Evolutionary conservation across 306 rosid species (phyloP), one percentile per base, ranked within the genome.

Genomic region (Dicorynia guianensis): DNA sequence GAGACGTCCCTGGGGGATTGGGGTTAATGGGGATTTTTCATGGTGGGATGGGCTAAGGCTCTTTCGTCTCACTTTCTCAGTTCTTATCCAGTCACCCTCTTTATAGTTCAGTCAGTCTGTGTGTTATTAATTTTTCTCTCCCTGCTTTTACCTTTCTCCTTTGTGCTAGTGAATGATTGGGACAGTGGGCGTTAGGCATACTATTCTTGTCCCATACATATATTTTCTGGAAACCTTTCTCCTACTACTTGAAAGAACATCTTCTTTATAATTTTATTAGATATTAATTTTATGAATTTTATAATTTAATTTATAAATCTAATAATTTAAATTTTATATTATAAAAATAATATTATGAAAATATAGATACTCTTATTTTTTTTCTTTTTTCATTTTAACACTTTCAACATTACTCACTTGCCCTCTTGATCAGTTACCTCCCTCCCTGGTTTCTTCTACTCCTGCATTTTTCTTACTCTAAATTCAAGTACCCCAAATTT

Each of bases 181-280:
- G 57, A 47, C 40, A 11, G 43, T 13, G 33, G 43, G 49, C 18
- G 46, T 66, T 13, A 25, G 43, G 49, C 18, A 66, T 66, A 66
- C 79, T 43, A 53, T 64, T 36, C 34, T 75, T 75, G 56, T 75
- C 72, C 56, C 13, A 53, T 52, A 8, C 33, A 25, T 25, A 1
- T 25, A 2, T 14, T 39, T 38, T 72, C n/a, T n/a, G n/a, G n/a
- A n/a, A n/a, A n/a, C n/a, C n/a, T n/a, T n/a, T n/a, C n/a, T n/a
- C n/a, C n/a, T n/a, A n/a, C n/a, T n/a, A n/a, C n/a, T n/a, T n/a
- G n/a, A n/a, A n/a, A n/a, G n/a, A n/a, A n/a, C n/a, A n/a, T n/a
- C n/a, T n/a, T n/a, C n/a, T n/a, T n/a, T n/a, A n/a, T n/a, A n/a
- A n/a, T n/a, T n/a, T n/a, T n/a, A n/a, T n/a, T n/a, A n/a, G n/a